phyloP scores from a whole-genome alignment of 2,329 filamentous ascomycete genomes.

The Penicillium sp. region DNA sequence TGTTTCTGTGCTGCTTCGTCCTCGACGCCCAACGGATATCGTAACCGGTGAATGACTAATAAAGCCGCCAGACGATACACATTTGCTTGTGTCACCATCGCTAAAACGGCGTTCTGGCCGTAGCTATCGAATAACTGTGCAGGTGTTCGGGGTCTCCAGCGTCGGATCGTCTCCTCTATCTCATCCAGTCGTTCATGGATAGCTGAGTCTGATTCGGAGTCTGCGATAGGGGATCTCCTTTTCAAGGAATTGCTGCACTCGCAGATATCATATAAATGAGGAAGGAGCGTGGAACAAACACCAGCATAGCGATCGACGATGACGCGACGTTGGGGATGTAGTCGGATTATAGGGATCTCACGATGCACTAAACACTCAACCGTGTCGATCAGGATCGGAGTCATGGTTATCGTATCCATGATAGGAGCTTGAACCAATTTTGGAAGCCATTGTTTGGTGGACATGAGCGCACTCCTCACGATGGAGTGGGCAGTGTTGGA shows the following conservation, averaged over 20 bases:
- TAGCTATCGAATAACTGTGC: conserved; percentile 20
- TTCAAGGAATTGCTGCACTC: conserved; percentile 23
- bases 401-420: conserved; percentile 30
- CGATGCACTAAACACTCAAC: conserved; percentile 30
- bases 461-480: conserved; percentile 28
- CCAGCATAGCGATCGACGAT: conserved; percentile 32
- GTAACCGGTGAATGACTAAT: conserved; percentile 31
- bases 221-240: conserved; percentile 4
- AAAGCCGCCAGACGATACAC: conserved; percentile 30
- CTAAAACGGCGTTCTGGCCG: conserved; percentile 24
- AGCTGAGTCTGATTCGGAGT: conserved; percentile 2
- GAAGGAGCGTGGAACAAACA: conserved; percentile 29
- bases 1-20: conserved; percentile 22
- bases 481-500: conserved; percentile 26
- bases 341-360: conserved; percentile 31
- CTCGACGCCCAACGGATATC: conserved; percentile 31
- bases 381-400: conserved; percentile 33
- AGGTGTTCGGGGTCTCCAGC: conserved; percentile 19
- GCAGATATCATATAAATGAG: conserved; percentile 34
- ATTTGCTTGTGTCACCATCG: conserved; percentile 32
- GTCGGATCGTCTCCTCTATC: conserved; percentile 16
- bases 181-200: conserved; percentile 20
- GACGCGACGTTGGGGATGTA: conserved; percentile 15
- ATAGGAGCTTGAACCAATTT: conserved; percentile 22
- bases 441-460: conserved; percentile 28